phyloP scores from a whole-genome alignment of 495 filamentous ascomycete genomes.

The Penicillium desertorum region DNA sequence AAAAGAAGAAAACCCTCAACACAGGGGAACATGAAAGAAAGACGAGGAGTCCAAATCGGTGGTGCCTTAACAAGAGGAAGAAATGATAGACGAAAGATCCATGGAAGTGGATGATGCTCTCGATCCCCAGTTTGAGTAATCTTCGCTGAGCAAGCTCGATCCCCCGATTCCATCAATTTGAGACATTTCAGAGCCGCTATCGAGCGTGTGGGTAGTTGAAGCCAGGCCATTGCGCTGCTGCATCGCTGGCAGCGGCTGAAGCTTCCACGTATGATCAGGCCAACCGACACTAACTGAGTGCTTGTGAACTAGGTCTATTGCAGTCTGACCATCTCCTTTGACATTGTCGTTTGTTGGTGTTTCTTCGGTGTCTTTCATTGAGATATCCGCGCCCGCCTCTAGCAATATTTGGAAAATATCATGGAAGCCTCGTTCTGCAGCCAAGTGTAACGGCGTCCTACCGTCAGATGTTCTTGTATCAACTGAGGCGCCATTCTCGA shows the following conservation, averaged over 20 bases:
- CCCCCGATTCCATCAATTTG: conserved; percentile 9
- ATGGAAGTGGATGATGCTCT: conserved; percentile 12
- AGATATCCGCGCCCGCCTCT: conserved; percentile 30
- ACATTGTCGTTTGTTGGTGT: conserved; percentile 15
- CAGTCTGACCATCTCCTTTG: conserved; percentile 19
- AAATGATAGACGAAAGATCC: conserved; percentile 6
- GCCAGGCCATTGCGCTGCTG: conserved; percentile 29
- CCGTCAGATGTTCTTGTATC: conserved; percentile 32
- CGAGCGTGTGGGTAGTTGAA: conserved; percentile 27
- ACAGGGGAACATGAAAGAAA: not conserved
- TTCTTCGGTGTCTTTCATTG: conserved; percentile 21
- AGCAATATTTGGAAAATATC: conserved; percentile 29
- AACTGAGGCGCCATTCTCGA: conserved; percentile 34
- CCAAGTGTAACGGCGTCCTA: conserved; percentile 41
- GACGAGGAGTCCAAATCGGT: no score
- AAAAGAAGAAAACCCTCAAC: not conserved
- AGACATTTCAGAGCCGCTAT: conserved; percentile 8
- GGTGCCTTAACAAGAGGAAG: not conserved
- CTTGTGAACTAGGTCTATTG: conserved; percentile 26
- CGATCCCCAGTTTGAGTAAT: conserved; percentile 11
- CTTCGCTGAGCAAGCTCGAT: conserved; percentile 18
- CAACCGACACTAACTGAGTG: conserved; percentile 26
- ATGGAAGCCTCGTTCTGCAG: conserved; percentile 35
- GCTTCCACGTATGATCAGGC: conserved; percentile 26
- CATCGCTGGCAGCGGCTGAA: conserved; percentile 1